A percentile compares a stretch with the other conserved stretches of the same genome.
phyloP scores from a whole-genome alignment of 129 eudicot genomes.

The Flaveria sonorensis region DNA sequence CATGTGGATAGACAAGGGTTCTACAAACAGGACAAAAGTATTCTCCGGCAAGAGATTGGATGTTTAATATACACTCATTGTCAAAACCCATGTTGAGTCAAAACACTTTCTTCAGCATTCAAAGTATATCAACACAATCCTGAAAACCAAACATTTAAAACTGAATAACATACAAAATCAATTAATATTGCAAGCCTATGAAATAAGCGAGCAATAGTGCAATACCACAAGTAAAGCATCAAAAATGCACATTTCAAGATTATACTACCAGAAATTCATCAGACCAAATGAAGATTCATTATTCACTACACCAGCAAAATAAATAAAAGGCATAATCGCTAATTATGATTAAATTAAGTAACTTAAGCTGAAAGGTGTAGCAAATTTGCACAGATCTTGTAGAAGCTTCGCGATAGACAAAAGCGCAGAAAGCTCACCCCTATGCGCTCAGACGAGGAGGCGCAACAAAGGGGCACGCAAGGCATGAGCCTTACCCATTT shows the following conservation, averaged over 20 bases:
- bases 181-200: not conserved
- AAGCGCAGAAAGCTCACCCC: not conserved
- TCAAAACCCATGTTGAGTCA: slow-evolving; percentile 80
- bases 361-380: not conserved
- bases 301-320: not conserved
- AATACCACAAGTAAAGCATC: not conserved
- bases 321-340: not conserved
- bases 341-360: not conserved
- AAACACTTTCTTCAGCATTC: slow-evolving; percentile 27
- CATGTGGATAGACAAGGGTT: slow-evolving; percentile 90
- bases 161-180: slow-evolving; percentile 22
- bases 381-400: not conserved
- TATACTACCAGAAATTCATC: slow-evolving; percentile 3
- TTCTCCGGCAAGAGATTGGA: slow-evolving; percentile 86
- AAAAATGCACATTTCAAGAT: not conserved
- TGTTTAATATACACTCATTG: slow-evolving; percentile 83
- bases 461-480: too few relatives aligned
- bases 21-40: slow-evolving; percentile 98
- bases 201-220: not conserved
- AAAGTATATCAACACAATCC: slow-evolving; percentile 29
- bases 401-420: not conserved
- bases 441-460: not conserved
- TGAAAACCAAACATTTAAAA: slow-evolving; percentile 4
- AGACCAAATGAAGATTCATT: not conserved
- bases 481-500: not conserved